Evolutionary conservation across 2,329 filamentous ascomycete genomes (phyloP).

Genomic region (Aspergillus piperis): DNA sequence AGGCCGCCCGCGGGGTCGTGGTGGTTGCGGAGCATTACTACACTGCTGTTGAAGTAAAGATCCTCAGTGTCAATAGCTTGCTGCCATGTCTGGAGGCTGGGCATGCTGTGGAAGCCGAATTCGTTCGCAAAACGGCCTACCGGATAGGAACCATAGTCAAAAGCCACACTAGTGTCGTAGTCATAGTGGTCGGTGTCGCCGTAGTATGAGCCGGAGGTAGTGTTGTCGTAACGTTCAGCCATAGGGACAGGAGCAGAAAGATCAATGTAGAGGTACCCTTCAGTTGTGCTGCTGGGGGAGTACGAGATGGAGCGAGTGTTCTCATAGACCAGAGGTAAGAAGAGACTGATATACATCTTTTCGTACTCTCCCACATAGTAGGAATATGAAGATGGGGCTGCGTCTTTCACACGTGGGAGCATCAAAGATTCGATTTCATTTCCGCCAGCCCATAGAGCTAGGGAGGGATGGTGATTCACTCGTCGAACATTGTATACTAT

Average conservation of each 20-base stretch:
- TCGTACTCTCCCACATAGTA: constrained; percentile 57
- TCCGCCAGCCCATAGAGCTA: constrained; percentile 57
- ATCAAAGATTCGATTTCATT: constrained; percentile 64
- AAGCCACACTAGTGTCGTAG: constrained; percentile 55
- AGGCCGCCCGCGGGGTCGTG: constrained; percentile 57
- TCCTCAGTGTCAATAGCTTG: constrained; percentile 55
- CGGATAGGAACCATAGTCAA: constrained; percentile 58
- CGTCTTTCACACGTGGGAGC: constrained; percentile 46
- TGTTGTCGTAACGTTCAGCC: constrained; percentile 59
- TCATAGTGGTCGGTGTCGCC: constrained; percentile 65
- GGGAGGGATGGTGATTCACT: constrained; percentile 61
- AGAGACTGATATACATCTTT: constrained; percentile 57
- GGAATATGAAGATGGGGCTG: constrained; percentile 47
- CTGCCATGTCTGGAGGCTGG: constrained; percentile 59
- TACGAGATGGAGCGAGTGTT: constrained; percentile 63
- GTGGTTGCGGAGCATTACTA: constrained; percentile 59
- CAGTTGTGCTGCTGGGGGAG: constrained; percentile 60
- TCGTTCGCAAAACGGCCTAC: constrained; percentile 64
- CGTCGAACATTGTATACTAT: constrained; percentile 63
- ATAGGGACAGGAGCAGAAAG: constrained; percentile 56
- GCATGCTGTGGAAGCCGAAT: constrained; percentile 66
- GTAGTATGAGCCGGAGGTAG: constrained; percentile 56
- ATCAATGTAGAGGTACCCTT: constrained; percentile 59
- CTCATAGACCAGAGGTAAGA: constrained; percentile 58
- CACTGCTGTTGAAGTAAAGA: constrained; percentile 59